Conservation (phyloP, 164 flowering plant species). For the Dillenia turbinata region DNA sequence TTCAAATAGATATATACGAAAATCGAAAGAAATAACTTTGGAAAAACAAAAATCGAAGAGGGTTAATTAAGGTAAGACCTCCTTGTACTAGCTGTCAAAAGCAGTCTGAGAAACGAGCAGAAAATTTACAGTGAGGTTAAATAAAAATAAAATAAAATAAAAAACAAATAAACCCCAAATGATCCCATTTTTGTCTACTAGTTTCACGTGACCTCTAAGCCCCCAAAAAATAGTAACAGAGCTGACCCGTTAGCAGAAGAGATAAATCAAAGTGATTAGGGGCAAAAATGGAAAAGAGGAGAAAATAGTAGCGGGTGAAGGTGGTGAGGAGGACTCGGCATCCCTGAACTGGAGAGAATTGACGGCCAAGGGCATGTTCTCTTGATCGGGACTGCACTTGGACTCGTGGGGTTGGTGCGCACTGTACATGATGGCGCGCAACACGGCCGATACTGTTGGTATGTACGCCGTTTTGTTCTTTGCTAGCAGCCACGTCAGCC, state of each 20-base stretch:
- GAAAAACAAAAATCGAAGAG: no score
- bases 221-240: not conserved
- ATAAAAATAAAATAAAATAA: not conserved
- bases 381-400: conserved; percentile 92
- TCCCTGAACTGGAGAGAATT: conserved; percentile 79
- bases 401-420: conserved; percentile 72
- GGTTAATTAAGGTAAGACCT: not conserved
- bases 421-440: conserved; percentile 92
- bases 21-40: no score
- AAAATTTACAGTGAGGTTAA: conserved; percentile 31
- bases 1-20: no score
- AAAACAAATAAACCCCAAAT: conserved; percentile 22
- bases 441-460: conserved; percentile 98
- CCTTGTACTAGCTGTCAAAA: not conserved
- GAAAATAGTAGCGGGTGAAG: not conserved
- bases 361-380: conserved; percentile 99
- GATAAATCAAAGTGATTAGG: conserved; percentile 27
- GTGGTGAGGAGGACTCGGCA: conserved; percentile 28
- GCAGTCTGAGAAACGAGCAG: not conserved
- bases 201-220: conserved; percentile 32
- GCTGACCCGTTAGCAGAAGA: conserved; percentile 2
- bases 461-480: conserved; percentile 91
- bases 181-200: conserved; percentile 25
- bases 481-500: conserved; percentile 93
- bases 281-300: conserved; percentile 33